Evolutionary conservation across 2,329 filamentous ascomycete species (phyloP).

Genomic region (Penicillium sp.): DNA sequence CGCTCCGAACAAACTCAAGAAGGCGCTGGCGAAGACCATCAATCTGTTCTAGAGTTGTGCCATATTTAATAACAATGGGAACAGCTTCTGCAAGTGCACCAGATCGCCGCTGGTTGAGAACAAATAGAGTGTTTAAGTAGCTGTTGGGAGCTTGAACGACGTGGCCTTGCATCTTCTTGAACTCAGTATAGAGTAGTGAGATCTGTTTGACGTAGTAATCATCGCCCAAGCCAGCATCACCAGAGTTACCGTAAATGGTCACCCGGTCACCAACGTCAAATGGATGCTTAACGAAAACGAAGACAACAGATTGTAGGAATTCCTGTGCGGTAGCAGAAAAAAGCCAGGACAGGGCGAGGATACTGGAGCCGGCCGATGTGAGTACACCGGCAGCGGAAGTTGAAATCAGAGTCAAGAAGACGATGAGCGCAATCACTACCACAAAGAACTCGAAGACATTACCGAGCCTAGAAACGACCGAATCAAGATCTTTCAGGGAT

Average conservation of each 20-base stretch:
- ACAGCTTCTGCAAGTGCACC: constrained; percentile 87
- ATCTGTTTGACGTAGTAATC: constrained; percentile 98
- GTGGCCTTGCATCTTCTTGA: constrained; percentile 98
- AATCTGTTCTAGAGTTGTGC: constrained; percentile 81
- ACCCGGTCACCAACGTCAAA: constrained; percentile 96
- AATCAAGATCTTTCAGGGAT: constrained; percentile 92
- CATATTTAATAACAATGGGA: constrained; percentile 83
- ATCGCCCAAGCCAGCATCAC: constrained; percentile 76
- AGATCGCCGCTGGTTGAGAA: constrained; percentile 90
- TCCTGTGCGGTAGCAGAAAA: constrained; percentile 93
- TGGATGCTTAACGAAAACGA: constrained; percentile 96
- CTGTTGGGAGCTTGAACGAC: constrained; percentile 96
- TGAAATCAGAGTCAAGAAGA: constrained; percentile 88
- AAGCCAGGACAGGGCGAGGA: constrained; percentile 91
- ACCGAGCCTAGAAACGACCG: constrained; percentile 88
- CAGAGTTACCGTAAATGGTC: constrained; percentile 87
- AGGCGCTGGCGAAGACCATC: constrained; percentile 79
- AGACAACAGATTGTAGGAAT: constrained; percentile 90
- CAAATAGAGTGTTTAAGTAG: constrained; percentile 89
- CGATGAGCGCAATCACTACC: constrained; percentile 76
- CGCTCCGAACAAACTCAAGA: constrained; percentile 77
- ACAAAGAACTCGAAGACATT: constrained; percentile 89
- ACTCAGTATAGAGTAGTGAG: constrained; percentile 89
- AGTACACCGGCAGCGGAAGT: constrained; percentile 87
- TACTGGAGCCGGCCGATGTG: constrained; percentile 83